These are phyloP conservation scores for Pichia cephalocereana DNA, from an alignment of 805 yeast species.

Conservation along the genomic window DNA sequence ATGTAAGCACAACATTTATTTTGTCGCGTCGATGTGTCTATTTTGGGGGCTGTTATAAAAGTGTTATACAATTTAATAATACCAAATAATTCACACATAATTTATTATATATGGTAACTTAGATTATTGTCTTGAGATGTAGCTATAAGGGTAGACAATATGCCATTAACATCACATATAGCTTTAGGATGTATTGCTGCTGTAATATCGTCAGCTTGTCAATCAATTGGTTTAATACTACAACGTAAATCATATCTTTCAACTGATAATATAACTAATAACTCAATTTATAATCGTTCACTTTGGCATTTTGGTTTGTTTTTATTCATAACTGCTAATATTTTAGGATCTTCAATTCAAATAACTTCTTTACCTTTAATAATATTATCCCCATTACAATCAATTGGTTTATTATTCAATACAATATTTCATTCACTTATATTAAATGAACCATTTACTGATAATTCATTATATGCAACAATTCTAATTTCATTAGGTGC, in stretches of 20 bases:
- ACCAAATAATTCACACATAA: no score
- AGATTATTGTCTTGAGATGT: no score
- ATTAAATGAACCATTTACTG: slow-evolving; percentile 59
- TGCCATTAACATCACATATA: slow-evolving; percentile 18
- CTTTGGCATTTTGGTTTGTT: slow-evolving; percentile 71
- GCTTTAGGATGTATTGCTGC: slow-evolving; percentile 61
- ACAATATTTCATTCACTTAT: slow-evolving; percentile 61
- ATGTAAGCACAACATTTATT: no score
- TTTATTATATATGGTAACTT: no score
- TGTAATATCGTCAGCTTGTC: slow-evolving; percentile 65
- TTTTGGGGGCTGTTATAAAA: no score
- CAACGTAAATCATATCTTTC: slow-evolving; percentile 57
- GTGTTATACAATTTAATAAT: no score
- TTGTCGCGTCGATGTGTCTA: no score
- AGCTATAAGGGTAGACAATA: no score
- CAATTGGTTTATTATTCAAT: slow-evolving; percentile 83
- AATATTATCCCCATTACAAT: slow-evolving; percentile 73
- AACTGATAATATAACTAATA: not conserved
- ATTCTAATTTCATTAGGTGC: slow-evolving; percentile 65
- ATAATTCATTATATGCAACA: slow-evolving; percentile 53
- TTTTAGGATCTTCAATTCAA: slow-evolving; percentile 76
- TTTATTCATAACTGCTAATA: slow-evolving; percentile 62
- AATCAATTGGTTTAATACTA: slow-evolving; percentile 71
- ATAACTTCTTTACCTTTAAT: slow-evolving; percentile 77
- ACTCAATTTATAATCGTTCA: slow-evolving; percentile 35